Evolutionary conservation across 2,329 filamentous ascomycete species (phyloP).

Genomic region (Xylogone sp.): DNA sequence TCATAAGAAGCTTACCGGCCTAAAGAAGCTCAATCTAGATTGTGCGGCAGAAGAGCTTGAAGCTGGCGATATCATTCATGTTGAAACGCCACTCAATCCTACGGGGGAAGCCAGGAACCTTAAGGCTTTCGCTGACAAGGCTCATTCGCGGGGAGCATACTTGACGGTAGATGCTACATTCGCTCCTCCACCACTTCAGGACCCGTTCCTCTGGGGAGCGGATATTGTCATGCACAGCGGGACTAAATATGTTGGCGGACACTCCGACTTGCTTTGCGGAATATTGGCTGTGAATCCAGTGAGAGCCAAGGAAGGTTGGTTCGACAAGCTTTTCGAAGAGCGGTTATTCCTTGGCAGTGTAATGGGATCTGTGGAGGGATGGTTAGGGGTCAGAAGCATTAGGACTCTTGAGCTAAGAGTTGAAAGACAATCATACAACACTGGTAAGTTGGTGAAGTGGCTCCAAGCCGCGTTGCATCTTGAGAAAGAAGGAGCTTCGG

Average conservation of each 20-base stretch:
- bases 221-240: slow-evolving; percentile 90
- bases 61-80: slow-evolving; percentile 78
- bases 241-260: slow-evolving; percentile 94
- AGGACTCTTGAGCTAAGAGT: slow-evolving; percentile 84
- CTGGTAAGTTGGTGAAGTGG: slow-evolving; percentile 68
- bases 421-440: slow-evolving; percentile 68
- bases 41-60: slow-evolving; percentile 63
- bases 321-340: slow-evolving; percentile 59
- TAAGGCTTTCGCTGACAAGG: slow-evolving; percentile 64
- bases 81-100: slow-evolving; percentile 94
- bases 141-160: slow-evolving; percentile 67
- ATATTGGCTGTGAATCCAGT: slow-evolving; percentile 64
- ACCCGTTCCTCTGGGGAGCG: slow-evolving; percentile 77
- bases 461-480: slow-evolving; percentile 39
- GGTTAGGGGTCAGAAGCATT: slow-evolving; percentile 83
- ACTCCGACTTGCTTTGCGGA: slow-evolving; percentile 90
- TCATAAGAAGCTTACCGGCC: slow-evolving; percentile 69
- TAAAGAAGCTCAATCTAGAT: slow-evolving; percentile 68
- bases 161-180: slow-evolving; percentile 90
- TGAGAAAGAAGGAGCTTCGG: slow-evolving; percentile 6
- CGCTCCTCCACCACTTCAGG: slow-evolving; percentile 82
- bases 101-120: slow-evolving; percentile 78
- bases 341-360: slow-evolving; percentile 75
- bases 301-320: slow-evolving; percentile 49
- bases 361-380: slow-evolving; percentile 86